Conservation (phyloP, 192 early-diverging fungal genomes). For the Gaertneriomyces sp. region DNA sequence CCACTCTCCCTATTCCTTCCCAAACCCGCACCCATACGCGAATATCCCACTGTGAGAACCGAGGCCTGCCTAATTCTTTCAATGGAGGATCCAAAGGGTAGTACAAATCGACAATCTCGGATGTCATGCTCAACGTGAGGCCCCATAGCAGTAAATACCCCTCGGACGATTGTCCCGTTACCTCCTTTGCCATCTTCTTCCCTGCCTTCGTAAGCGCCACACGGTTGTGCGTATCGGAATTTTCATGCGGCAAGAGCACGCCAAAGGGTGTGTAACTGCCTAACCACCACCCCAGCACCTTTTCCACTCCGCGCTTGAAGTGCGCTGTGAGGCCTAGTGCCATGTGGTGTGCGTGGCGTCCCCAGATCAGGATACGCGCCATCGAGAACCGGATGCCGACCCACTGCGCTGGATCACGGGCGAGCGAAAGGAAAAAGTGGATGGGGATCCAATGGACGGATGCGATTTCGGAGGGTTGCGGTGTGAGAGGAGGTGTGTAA, state of each 20-base stretch:
- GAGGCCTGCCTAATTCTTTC: slow-evolving; percentile 10
- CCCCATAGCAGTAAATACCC: slow-evolving; percentile 31
- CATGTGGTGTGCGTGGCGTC: neutral
- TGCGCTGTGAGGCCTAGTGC: neutral
- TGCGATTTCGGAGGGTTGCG: slow-evolving; percentile 19
- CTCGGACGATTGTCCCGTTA: slow-evolving; percentile 18
- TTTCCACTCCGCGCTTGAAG: slow-evolving; percentile 12
- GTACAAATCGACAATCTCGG: slow-evolving; percentile 30
- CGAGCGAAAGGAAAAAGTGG: slow-evolving; percentile 23
- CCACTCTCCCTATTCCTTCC: too few relatives aligned
- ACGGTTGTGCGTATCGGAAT: too few relatives aligned
- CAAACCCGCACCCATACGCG: too few relatives aligned
- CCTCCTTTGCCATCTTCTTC: neutral
- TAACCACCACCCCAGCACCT: slow-evolving; percentile 4
- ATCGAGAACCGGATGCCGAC: slow-evolving; percentile 24
- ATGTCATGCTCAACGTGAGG: slow-evolving; percentile 36
- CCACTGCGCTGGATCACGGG: slow-evolving; percentile 12
- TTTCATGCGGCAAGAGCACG: slow-evolving; percentile 13
- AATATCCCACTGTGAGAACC: slow-evolving; percentile 24
- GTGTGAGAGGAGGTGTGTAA: slow-evolving; percentile 22
- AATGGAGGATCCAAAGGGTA: slow-evolving; percentile 6
- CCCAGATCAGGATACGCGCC: slow-evolving; percentile 20
- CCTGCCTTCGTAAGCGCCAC: neutral
- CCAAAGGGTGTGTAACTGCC: slow-evolving; percentile 16
- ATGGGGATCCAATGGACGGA: slow-evolving; percentile 35